Percentiles rank a stretch among this genome's conserved stretches.
phyloP scores from a whole-genome alignment of 2,329 filamentous ascomycete genomes.

The Paracamarosporium sp. region DNA sequence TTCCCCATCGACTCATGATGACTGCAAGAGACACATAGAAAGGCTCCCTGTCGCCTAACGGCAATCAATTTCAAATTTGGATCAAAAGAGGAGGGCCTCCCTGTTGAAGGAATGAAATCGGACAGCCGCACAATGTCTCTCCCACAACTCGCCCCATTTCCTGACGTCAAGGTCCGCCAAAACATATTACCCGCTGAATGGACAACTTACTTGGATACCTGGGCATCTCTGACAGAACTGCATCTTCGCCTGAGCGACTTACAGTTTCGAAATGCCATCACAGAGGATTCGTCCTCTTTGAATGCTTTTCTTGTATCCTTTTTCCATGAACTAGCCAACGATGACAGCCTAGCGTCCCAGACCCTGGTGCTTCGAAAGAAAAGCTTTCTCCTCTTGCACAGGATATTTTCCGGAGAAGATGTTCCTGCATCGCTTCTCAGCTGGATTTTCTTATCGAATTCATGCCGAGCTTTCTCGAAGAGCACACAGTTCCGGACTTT shows the following conservation, averaged over 20 bases:
- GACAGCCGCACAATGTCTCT: slow-evolving; percentile 53
- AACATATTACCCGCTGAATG: slow-evolving; percentile 75
- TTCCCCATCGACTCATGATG: slow-evolving; percentile 1
- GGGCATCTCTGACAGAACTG: slow-evolving; percentile 71
- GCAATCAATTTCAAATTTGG: not conserved
- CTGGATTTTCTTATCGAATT: slow-evolving; percentile 72
- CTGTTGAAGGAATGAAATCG: not conserved
- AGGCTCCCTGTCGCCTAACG: not conserved
- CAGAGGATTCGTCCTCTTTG: slow-evolving; percentile 64
- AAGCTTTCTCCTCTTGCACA: slow-evolving; percentile 69
- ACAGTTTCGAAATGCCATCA: slow-evolving; percentile 60
- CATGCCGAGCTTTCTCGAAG: slow-evolving; percentile 71
- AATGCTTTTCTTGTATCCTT: slow-evolving; percentile 71
- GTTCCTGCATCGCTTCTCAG: slow-evolving; percentile 60
- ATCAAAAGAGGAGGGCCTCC: not conserved
- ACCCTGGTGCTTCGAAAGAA: slow-evolving; percentile 64
- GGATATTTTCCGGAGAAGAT: slow-evolving; percentile 59
- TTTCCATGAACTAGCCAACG: slow-evolving; percentile 59
- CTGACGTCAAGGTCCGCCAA: slow-evolving; percentile 70
- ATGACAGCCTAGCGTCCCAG: slow-evolving; percentile 44
- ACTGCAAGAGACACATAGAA: not conserved
- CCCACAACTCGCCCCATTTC: slow-evolving; percentile 80
- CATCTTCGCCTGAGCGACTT: slow-evolving; percentile 66
- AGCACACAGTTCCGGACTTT: slow-evolving; percentile 61
- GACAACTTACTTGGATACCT: slow-evolving; percentile 78